Base-by-base conservation (phyloP, 176 grass and related monocot species). In the Ananas comosus region DNA sequence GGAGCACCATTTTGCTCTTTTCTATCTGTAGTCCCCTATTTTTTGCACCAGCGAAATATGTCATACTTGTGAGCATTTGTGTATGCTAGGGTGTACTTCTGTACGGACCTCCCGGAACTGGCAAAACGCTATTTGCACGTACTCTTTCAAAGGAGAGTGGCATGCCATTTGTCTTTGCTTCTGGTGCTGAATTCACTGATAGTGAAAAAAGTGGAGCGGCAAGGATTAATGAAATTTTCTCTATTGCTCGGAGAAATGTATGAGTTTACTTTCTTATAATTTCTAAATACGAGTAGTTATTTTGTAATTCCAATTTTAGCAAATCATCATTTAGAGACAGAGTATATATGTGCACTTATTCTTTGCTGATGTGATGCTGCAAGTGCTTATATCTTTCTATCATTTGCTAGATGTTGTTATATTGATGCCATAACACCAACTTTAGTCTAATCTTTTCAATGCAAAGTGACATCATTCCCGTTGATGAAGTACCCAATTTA, bases 161-260 rank as follows among this genome's bases (percentile, higher is more conserved):
- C 66, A 59, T 77, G 75, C 75, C 75, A 49, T 77, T 77, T 69
- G 42, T 77, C 49, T 77, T 77, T 13, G 75, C 75, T 48, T 77
- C 75, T 51, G 75, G 75, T 28, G 75, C 75, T 48, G 75, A 77
- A 69, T 77, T 77, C 27, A 77, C 75, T 27, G 75, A 77, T 50
- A 77, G 75, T 25, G 75, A 77, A 77, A 77, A 77, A 69, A 77
- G 75, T 69, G 75, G 75, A 13, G 75, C 75, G 25, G 75, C 75
- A 68, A 77, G 66, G 53, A 77, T 77, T 68, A 77, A 77, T 69
- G 42, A 77, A 49, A 68, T 77, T 69, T 77, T 77, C 17, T 77
- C 75, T 16, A 77, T 69, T 59, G 75, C 75, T 19, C 57, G 53
- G 69, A 77, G 75, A 77, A 77, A 77, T 63, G 75, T 77, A 77